Evolutionary conservation across 1,139 yeast genomes (phyloP), one percentile per base, ranked within the genome.

Genomic region (Magnusiomyces suaveolens): DNA sequence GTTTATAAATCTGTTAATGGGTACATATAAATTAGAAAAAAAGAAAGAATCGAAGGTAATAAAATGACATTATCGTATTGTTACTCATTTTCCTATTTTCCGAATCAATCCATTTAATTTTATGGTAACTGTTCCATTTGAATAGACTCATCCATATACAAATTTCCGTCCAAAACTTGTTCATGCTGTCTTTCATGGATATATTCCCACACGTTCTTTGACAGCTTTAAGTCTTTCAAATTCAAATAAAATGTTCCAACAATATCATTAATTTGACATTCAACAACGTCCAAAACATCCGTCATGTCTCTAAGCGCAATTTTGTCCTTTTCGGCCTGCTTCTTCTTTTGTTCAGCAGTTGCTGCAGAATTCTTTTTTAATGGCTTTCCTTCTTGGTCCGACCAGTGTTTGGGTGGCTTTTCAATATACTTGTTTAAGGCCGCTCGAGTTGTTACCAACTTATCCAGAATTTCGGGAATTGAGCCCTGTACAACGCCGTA

Each of bases 401-500:
- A 60, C 68, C 70, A 65, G 56, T 70, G 70, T 23, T 63, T 52
- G 1, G 71, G 69, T 1, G 75, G 74, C 36, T 57, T 52, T 21
- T 53, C 53, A 6, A 64, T 52, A 32, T 62, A 63, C 43, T 60
- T 56, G 21, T 64, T 67, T 23, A 71, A 56, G 18, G 60, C 58
- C 8, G 57, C 52, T 38, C 68, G 58, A 1, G 69, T 58, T 46
- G 59, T 56, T 47, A 68, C 64, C 46, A 69, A 57, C n/a, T 57
- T 57, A 43, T 58, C 62, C 46, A 73, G 60, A 24, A 66, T 63
- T 10, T 60, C 60, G 2, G 72, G 69, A 39, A 73, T 67, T 29
- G 71, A 71, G 20, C 64, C 60, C 58, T 73, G 76, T 4, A 73
- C 76, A 6, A 64, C 66, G 6, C 76, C 76, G 51, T 62, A 64